Percentiles rank a stretch among this genome's conserved stretches.
Conservation (phyloP, 345 rosid genomes). For the Salix purpurea region DNA sequence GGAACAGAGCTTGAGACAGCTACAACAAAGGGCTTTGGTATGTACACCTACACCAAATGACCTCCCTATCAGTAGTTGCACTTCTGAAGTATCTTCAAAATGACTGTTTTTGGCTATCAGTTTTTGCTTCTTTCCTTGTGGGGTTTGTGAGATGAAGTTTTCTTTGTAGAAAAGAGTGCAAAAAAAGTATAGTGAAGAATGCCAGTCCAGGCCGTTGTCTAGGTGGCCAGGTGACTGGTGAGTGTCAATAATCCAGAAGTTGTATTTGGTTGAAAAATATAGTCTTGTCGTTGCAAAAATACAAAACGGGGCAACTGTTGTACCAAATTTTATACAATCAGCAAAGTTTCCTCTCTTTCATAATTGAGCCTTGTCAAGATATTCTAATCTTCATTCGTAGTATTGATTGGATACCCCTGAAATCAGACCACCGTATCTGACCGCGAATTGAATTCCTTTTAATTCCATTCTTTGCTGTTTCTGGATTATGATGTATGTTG, state of each 20-base stretch:
- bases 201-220: slow-evolving; percentile 75
- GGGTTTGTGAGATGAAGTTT: slow-evolving; percentile 26
- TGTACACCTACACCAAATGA: slow-evolving; percentile 62
- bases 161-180: slow-evolving; percentile 20
- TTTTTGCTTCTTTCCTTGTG: background rate
- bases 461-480: background rate
- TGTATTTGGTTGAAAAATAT: slow-evolving; percentile 12
- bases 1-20: slow-evolving; percentile 94
- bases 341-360: slow-evolving; percentile 9
- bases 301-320: slow-evolving; percentile 13
- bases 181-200: slow-evolving; percentile 33
- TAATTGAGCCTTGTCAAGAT: background rate
- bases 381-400: background rate
- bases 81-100: slow-evolving; percentile 52
- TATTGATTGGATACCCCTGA: background rate
- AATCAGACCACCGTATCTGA: background rate
- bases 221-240: slow-evolving; percentile 74
- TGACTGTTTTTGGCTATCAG: slow-evolving; percentile 17
- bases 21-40: slow-evolving; percentile 87
- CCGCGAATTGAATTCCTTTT: background rate
- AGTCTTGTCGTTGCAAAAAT: slow-evolving; percentile 14
- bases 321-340: slow-evolving; percentile 14
- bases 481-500: background rate
- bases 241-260: slow-evolving; percentile 32
- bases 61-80: slow-evolving; percentile 45